phyloP scores from a whole-genome alignment of 2,329 filamentous ascomycete genomes.

The Dryadomyces quercivorus region DNA sequence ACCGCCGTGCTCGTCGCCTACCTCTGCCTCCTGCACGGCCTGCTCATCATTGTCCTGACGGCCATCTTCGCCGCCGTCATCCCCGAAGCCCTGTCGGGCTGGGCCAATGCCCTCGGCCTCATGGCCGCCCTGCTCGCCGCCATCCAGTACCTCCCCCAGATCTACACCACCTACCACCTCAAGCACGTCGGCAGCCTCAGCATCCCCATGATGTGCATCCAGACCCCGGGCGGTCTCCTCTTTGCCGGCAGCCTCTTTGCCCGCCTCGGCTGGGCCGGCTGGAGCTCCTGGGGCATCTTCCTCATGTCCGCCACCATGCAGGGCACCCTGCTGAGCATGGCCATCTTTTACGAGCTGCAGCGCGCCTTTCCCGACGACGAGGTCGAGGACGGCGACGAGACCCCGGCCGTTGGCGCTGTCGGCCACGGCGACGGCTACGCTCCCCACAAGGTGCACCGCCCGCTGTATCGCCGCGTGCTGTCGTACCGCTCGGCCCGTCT shows the following conservation, averaged over 20 bases:
- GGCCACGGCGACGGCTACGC: background rate
- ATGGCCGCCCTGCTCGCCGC: constrained; percentile 66
- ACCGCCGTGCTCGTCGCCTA: constrained; percentile 67
- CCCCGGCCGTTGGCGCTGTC: too few species aligned
- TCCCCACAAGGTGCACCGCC: constrained; percentile 18
- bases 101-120: constrained; percentile 79
- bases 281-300: constrained; percentile 94
- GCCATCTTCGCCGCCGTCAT: constrained; percentile 52
- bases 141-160: constrained; percentile 90
- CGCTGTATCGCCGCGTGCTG: constrained; percentile 27
- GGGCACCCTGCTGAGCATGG: constrained; percentile 68
- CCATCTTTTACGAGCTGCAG: constrained; percentile 59
- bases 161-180: constrained; percentile 77
- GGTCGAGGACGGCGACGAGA: constrained; percentile 3
- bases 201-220: constrained; percentile 96
- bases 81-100: constrained; percentile 54
- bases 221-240: constrained; percentile 83
- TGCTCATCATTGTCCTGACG: constrained; percentile 58
- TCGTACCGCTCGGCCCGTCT: constrained; percentile 28
- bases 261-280: constrained; percentile 68
- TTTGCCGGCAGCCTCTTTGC: constrained; percentile 77
- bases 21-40: constrained; percentile 61
- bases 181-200: constrained; percentile 84
- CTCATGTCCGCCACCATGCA: constrained; percentile 78
- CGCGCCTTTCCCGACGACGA: constrained; percentile 5